Base-by-base conservation (phyloP, 495 filamentous ascomycete species). In the Ascobolus immersus region DNA sequence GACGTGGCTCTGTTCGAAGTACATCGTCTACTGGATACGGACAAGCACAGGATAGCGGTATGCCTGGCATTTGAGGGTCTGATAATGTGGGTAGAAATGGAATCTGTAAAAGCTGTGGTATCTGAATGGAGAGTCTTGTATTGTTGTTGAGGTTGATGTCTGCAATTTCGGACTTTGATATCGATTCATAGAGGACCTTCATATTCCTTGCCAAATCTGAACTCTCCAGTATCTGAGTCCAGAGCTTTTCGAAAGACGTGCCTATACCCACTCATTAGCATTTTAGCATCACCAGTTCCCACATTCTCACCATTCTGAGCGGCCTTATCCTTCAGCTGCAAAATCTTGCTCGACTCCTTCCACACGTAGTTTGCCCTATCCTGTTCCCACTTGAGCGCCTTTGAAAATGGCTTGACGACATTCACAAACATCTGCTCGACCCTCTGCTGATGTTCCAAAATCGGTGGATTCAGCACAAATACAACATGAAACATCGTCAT, bases 401-500 rank as follows among this genome's bases (percentile, higher is more conserved):
- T 81, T 36, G 77, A 74, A 39, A 90, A 71, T 49, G 82, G 84
- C 53, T 76, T 84, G 42, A 77, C 73, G 15, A 92, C 71, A 48
- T 91, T 70, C 34, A 78, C 63, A 47, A 82, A 90, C 48, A 93
- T 71, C 32, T 84, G 70, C 35, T 69, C 63, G 29, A 80, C 61
- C 14, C 79, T 60, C 32, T 70, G 56, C 29, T 73, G 71, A 43
- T 72, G 72, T 50, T 89, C 77, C 26, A 77, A 54, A 31, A 71
- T 61, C 23, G 76, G 74, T 2, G 77, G 73, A 44, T 77, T 71
- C 31, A 92, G 54, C 21, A 91, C 75, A 53, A 93, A 94, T 10
- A 92, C 78, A 21, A 93, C 67, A 54, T 94, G 81, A 51, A 96
- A 96, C 81, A 93, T 92, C 15, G 69, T 80, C 76, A 96, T 82